Conservation (phyloP, 441 rosid genomes). For the Syzygium syzygioides region DNA sequence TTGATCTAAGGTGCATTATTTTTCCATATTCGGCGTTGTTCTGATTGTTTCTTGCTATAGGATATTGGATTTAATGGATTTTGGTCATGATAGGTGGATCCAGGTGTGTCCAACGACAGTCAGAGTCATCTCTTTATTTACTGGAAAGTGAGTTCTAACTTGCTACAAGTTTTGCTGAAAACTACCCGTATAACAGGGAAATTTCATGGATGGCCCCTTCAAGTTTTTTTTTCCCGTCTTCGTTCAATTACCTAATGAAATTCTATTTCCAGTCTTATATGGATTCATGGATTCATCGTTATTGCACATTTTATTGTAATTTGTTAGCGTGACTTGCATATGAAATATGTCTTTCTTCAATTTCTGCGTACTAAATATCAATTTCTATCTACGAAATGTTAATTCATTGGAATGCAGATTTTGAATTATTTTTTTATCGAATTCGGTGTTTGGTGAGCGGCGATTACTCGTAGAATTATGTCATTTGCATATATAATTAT, state of each 20-base stretch:
- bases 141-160: background rate
- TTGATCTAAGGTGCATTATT: background rate
- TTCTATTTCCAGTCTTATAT: background rate
- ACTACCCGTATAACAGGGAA: too few species aligned
- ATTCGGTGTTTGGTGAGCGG: background rate
- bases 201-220: background rate
- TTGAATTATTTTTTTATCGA: background rate
- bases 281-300: too few species aligned
- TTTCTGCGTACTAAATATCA: background rate
- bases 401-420: background rate
- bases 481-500: background rate
- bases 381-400: background rate
- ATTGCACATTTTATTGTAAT: background rate
- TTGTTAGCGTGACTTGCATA: background rate
- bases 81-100: background rate
- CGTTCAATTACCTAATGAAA: background rate
- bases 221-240: too few species aligned
- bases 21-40: background rate
- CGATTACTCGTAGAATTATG: background rate
- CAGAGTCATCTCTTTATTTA: background rate
- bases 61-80: background rate
- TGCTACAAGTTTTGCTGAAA: background rate
- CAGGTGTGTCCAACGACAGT: background rate
- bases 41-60: background rate
- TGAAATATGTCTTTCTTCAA: background rate